Evolutionary conservation across 495 filamentous ascomycete genomes (phyloP).

Genomic region (Neurospora tetraspora): DNA sequence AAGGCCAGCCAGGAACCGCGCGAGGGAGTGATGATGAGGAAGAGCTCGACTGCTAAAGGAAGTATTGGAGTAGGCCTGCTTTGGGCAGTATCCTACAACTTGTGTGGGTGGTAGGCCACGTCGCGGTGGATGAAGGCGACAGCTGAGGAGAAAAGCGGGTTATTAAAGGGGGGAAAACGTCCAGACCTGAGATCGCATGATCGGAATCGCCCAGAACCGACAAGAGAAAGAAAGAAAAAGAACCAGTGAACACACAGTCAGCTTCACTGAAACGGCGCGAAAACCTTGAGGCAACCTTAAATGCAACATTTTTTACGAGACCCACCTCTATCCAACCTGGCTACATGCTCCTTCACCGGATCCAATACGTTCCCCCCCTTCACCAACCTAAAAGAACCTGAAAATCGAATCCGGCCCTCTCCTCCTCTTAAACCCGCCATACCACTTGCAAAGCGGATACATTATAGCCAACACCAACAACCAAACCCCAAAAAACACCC

Average conservation of each 20-base stretch:
- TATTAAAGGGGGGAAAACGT: background rate
- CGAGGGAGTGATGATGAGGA: background rate
- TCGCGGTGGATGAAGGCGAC: background rate
- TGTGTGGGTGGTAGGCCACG: too few species aligned
- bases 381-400: constrained; percentile 21
- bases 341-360: background rate
- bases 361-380: background rate
- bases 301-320: background rate
- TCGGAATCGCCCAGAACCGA: background rate
- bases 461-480: constrained; percentile 9
- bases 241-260: background rate
- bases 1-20: background rate
- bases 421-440: constrained; percentile 20
- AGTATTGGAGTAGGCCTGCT: background rate
- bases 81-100: background rate
- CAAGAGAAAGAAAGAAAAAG: background rate
- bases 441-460: constrained; percentile 21
- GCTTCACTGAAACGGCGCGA: background rate
- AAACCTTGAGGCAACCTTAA: background rate
- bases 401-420: constrained; percentile 22
- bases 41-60: background rate
- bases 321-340: background rate
- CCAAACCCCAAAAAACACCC: constrained; percentile 14
- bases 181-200: background rate
- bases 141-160: background rate